Base-by-base conservation (phyloP, 2,329 filamentous ascomycete species). In the Colletotrichum incanum region DNA sequence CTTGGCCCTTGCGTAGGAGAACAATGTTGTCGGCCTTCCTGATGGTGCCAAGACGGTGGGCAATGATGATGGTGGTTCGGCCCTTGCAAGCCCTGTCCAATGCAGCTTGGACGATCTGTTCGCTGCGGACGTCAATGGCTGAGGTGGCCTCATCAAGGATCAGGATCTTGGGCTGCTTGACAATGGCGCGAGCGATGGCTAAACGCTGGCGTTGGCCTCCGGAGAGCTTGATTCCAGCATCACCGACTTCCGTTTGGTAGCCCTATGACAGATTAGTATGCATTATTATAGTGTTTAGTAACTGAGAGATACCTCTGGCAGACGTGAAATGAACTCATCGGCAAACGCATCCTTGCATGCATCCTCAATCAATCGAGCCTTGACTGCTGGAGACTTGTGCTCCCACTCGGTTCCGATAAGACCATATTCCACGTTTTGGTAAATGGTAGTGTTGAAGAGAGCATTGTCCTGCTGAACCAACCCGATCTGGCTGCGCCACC, bases 401-500 rank as follows among this genome's bases (percentile, higher is more conserved):
- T 86, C 79, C 77, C 81, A 83, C 9, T 81, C 39, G 72, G 81
- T 76, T 66, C 81, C 76, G 50, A 80, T 74, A 0, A 88, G 79
- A 0, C 87, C 87, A 54, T 84, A 82, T 0, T 82, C 81, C 8
- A 89, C 83, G 63, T 89, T 89, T 16, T 84, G 80, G 64, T 86
- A 41, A n/a, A 91, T 87, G 1, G 86, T 85, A 11, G 86, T 84
- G 63, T 87, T 87, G 76, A 90, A 90, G 0, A 89, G 80, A 50
- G 87, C 85, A 47, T 71, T 71, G 47, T 72, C 71, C 80, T 98
- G 96, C 74, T 93, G 94, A 65, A 99, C 96, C 5, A 98, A 86
- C 1, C 95, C 92, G 77, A 99, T 94, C 77, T 98, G 94, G 79
- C 95, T 94, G 67, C 96, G 92, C 73, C 98, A 85, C 96, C 96